Conservation (phyloP, 1,284 basidiomycete species). For the Ceratobasidium sp. region DNA sequence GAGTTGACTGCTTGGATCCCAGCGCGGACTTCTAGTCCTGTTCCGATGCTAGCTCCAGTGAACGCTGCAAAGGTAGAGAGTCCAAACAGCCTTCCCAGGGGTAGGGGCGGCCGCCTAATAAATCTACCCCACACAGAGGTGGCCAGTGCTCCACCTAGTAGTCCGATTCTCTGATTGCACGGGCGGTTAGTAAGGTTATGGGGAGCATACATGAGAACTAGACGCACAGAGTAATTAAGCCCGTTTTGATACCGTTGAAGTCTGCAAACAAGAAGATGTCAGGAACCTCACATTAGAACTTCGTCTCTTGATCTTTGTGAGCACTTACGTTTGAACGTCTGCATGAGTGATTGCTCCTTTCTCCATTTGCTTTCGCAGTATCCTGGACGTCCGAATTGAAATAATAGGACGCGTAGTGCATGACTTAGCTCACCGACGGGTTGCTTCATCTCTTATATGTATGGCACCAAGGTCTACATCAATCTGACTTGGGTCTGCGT, state of each 20-base stretch:
- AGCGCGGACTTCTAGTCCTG: slow-evolving; percentile 55
- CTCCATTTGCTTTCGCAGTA: slow-evolving; percentile 66
- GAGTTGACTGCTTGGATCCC: slow-evolving; percentile 56
- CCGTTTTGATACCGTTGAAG: slow-evolving; percentile 56
- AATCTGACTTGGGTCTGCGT: slow-evolving; percentile 37
- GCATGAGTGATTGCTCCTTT: slow-evolving; percentile 58
- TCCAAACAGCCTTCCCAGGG: slow-evolving; percentile 42
- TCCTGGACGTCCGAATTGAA: too few species aligned
- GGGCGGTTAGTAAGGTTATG: slow-evolving; percentile 45
- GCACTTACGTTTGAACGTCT: too few species aligned
- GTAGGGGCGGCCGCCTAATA: slow-evolving; percentile 47
- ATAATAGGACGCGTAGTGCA: too few species aligned
- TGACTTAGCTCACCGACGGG: too few species aligned
- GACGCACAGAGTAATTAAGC: slow-evolving; percentile 51
- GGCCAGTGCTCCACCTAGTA: slow-evolving; percentile 44
- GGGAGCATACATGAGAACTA: too few species aligned
- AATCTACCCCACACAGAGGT: slow-evolving; percentile 47
- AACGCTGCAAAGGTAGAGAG: slow-evolving; percentile 36
- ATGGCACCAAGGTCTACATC: slow-evolving; percentile 54
- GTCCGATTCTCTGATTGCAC: slow-evolving; percentile 46
- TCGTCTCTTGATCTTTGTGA: too few species aligned
- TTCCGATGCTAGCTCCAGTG: slow-evolving; percentile 42
- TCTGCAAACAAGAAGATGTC: slow-evolving; percentile 53
- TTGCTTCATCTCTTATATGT: slow-evolving; percentile 48
- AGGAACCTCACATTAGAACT: too few species aligned